These are phyloP conservation scores for Periglandula ipomoeae DNA, from an alignment of 2,329 filamentous ascomycete genomes.

Conservation along the genomic window DNA sequence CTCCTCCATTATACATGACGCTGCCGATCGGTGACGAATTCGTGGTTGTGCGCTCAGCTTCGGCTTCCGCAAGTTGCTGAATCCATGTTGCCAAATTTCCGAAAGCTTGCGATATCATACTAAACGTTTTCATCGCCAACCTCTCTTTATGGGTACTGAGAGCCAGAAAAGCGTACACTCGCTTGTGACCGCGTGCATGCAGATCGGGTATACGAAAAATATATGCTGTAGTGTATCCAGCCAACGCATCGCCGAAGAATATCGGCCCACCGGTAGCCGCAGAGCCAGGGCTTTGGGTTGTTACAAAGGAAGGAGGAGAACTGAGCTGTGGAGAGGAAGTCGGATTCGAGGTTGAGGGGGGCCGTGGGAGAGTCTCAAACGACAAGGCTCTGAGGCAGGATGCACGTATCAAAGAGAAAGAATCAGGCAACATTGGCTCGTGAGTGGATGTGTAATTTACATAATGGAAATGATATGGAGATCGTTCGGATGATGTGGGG, in stretches of 20 bases:
- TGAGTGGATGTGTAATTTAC: constrained; percentile 61
- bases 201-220: constrained; percentile 62
- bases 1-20: constrained; percentile 27
- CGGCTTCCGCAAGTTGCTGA: constrained; percentile 52
- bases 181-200: constrained; percentile 57
- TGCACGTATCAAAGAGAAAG: constrained; percentile 57
- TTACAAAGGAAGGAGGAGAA: constrained; percentile 41
- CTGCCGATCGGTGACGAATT: constrained; percentile 33
- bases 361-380: constrained; percentile 54
- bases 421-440: constrained; percentile 50
- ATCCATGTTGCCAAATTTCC: constrained; percentile 58
- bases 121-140: constrained; percentile 56
- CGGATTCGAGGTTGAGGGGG: constrained; percentile 33
- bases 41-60: constrained; percentile 46
- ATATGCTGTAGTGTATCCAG: constrained; percentile 61
- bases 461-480: constrained; percentile 51
- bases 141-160: constrained; percentile 57
- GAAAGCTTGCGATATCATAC: constrained; percentile 52
- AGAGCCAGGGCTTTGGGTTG: constrained; percentile 42
- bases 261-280: constrained; percentile 55
- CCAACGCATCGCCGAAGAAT: constrained; percentile 56
- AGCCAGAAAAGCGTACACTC: constrained; percentile 60
- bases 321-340: constrained; percentile 26
- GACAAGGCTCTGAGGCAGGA: constrained; percentile 59
- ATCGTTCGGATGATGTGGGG: constrained; percentile 36